Base-by-base conservation (phyloP, 768 basidiomycete species). In the Chalciporus piperatus region DNA sequence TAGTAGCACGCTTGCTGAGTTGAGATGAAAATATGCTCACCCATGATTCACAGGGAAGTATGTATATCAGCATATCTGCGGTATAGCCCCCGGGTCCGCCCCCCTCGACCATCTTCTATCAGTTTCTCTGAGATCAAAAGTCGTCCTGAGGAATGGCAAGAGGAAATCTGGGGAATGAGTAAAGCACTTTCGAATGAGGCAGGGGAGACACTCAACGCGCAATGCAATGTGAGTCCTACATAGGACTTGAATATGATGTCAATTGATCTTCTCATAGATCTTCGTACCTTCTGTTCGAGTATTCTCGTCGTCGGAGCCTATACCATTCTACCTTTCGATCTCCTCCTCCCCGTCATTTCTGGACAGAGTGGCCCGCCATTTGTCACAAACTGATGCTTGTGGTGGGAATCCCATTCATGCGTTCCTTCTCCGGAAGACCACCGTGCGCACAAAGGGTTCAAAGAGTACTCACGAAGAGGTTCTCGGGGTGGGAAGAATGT, bases 241-340 rank as follows among this genome's bases (percentile, higher is more conserved):
- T 5, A 27, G 25, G 13, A 27, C 8, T 17, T 44, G 33, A 11
- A 20, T 1, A 3, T 30, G 38, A 37, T 7, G 2, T 14, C 48
- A 50, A 59, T 16, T 38, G 45, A 16, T 37, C 37, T 12, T 41
- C 32, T 14, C 57, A 39, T 59, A 87, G 86, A 64, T 87, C 17
- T 83, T 86, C 60, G 67, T 87, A 17, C 86, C 86, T 17, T 74
- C 75, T 3, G 77, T 76, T 7, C 78, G 82, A 48, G 76, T 84
- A 16, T 88, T 79, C 66, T 76, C 77, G 6, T 49, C 83, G 17
- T 61, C 70, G 3, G 83, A 86, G 50, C 72, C 66, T 7, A 82
- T 88, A 14, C 84, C 85, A 1, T 84, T 87, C 65, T 83, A 86
- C 59, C 57, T 88, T 35, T 84, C 85, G 51, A 70, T 88, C 19